Evolutionary conservation across 2,329 filamentous ascomycete species (phyloP), one percentile per base, ranked within the genome.

Genomic region (Fusarium illudens): DNA sequence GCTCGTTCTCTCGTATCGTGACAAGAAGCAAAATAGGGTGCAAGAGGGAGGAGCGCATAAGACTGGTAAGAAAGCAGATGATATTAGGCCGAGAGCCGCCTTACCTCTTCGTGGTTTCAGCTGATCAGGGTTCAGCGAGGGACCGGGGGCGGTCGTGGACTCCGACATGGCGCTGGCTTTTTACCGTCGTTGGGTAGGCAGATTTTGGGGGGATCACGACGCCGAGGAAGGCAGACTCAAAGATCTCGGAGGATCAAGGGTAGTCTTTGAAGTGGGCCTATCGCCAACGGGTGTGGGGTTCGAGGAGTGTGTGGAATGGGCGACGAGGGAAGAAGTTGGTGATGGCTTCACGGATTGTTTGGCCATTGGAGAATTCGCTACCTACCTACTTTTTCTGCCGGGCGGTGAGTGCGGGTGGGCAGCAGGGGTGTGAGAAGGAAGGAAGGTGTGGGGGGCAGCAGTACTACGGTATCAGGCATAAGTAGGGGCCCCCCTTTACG

Each of bases 321-420:
- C 52, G 32, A 54, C 58, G 55, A 51, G 52, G 56, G 25, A 22
- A 63, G 52, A 50, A 63, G 52, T 62, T 48, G 68, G 58, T 67
- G 59, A 71, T 69, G 58, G 59, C 53, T 63, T 71, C 59, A 68
- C 27, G 33, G 44, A 39, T 33, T 33, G 37, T 33, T 9, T 27
- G 39, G 52, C 15, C 52, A 22, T 39, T 46, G 36, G 48, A 44
- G 46, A 64, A 42, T 25, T 17, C 32, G 53, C 54, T 58, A 65
- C 63, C 33, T 52, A n/a, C n/a, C 56, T 37, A 60, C 66, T 73
- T 72, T 72, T 77, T 77, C 73, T 77, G 75, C 75, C 75, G 65
- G 73, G 75, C 75, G 75, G 75, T 77, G 58, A 66, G n/a, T 32
- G 12, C 12, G 25, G 25, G 9, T 32, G 12, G 13, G 34, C n/a